Base-by-base conservation (phyloP, 108 stramenopile genomes). In the Stephanodiscus minutulus region DNA sequence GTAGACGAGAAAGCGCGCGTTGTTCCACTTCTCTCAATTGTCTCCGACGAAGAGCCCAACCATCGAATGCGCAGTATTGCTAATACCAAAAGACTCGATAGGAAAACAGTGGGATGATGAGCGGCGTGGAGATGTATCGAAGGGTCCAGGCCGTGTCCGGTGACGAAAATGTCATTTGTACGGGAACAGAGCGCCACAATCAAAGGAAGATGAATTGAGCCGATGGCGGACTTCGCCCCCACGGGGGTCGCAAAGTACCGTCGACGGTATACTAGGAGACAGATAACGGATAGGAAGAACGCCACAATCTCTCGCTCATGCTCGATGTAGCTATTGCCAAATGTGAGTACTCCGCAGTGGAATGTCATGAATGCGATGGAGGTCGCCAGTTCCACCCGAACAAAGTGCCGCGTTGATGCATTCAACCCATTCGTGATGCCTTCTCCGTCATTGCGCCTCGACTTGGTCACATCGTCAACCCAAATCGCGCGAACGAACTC, bases 91-190 rank as follows among this genome's bases (percentile, higher is more conserved):
- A 94, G 70, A 54, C 84, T 79, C 8, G 86, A 52, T 25, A 90
- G 20, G 63, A 91, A 94, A 11, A 85, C 65, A 6, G 75, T 18
- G n/a, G 85, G 53, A 61, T 73, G 73, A 64, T 94, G 93, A 20
- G 90, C 86, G 18, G 59, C 35, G 66, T 94, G 89, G 21, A 85
- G 69, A 37, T 86, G 84, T 31, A 90, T 90, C 10, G 89, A 89
- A 54, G 93, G 88, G 74, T 94, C 93, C 20, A 87, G 53, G 13
- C 93, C 93, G 68, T 94, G 93, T 7, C 93, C 93, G 7, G 83
- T 72, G 20, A 91, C 74, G 29, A 87, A 61, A 31, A 85, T 31
- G 66, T 89, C 88, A 20, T 77, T 66, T 10, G 84, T 21, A 49
- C 93, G 75, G 4, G 88, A 82, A 13, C 79, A 70, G 0, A 88